Percentiles rank a stretch among this genome's conserved stretches.
Conservation (phyloP, 208 protist genomes). For the Trypanosoma platydactyli region DNA sequence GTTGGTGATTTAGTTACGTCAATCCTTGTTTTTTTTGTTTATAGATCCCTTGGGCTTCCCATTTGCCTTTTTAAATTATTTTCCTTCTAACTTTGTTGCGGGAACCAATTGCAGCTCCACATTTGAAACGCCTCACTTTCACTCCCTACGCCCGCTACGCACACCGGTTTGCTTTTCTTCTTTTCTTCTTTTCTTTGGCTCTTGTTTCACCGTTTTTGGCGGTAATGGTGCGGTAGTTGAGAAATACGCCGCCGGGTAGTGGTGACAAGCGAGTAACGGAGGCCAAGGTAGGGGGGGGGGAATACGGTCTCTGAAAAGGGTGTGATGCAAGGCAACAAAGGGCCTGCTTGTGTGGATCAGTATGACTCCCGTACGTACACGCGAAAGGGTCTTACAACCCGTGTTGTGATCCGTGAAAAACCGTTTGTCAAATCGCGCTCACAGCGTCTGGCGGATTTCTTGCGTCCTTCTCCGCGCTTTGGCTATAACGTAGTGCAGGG, state of each 20-base stretch:
- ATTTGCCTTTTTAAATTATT: too few relatives aligned
- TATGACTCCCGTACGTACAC: conserved; percentile 76
- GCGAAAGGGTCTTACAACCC: conserved; percentile 45
- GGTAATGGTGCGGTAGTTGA: too few relatives aligned
- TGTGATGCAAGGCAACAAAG: conserved; percentile 1
- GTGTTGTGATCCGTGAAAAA: conserved; percentile 82
- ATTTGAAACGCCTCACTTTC: too few relatives aligned
- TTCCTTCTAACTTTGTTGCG: too few relatives aligned
- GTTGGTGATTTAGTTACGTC: conserved; percentile 14
- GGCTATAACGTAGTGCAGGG: conserved; percentile 65
- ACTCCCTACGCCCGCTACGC: too few relatives aligned
- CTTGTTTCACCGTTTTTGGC: too few relatives aligned
- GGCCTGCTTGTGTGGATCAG: conserved; percentile 57
- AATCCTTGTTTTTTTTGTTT: neutral
- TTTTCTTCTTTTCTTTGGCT: too few relatives aligned
- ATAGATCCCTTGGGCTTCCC: neutral
- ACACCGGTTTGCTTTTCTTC: too few relatives aligned
- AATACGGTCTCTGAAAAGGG: neutral
- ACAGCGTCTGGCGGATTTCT: conserved; percentile 59
- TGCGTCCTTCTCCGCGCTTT: conserved; percentile 57
- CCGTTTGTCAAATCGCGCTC: conserved; percentile 69
- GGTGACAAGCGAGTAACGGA: too few relatives aligned
- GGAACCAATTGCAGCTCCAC: too few relatives aligned
- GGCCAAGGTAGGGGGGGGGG: too few relatives aligned
- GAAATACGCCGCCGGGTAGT: too few relatives aligned